Base-by-base conservation (phyloP, 2,329 filamentous ascomycete genomes). In the Penicillium hordei region DNA sequence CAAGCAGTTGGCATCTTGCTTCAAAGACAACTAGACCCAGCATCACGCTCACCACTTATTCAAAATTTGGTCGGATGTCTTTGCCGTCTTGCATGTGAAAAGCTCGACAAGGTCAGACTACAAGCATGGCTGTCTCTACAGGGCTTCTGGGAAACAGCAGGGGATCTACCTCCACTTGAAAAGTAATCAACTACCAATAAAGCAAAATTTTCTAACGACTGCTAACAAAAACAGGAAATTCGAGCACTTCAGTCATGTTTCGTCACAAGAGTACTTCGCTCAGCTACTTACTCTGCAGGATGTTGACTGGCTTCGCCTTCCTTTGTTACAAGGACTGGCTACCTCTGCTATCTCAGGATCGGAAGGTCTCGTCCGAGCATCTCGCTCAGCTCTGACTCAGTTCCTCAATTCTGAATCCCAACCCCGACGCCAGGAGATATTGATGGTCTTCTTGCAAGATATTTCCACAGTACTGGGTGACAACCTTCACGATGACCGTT, bases 51-150 rank as follows among this genome's bases (percentile, higher is more conserved):
- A 25, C 19, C 59, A 40, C 59, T 64, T 23, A 51, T 70, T 4
- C 64, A 72, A 48, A 57, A 64, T 10, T 55, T 78, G 2, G 60
- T 75, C n/a, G 67, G 67, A 17, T 76, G 78, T 46, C 70, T 85
- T 3, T 78, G 90, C 33, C 84, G 92, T 1, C 81, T 97, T 15
- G 87, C 91, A 2, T 85, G 90, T 0, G 94, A 99, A 75, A 97
- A 96, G 71, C 82, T 97, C 2, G 93, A 97, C 72, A 89, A 91
- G 61, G 89, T 97, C 19, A 86, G 94, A 25, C 78, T 84, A 40
- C 72, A 77, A 60, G 78, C 78, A 36, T 80, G 78, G 76, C 70
- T 68, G 39, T 78, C 75, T 64, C 59, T 81, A 15, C 73, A 77
- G 59, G 55, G 49, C 0, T 76, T 72, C 56, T 80, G 78, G 77